Conservation (phyloP, 2,329 filamentous ascomycete genomes). For the Venturia carpophila region DNA sequence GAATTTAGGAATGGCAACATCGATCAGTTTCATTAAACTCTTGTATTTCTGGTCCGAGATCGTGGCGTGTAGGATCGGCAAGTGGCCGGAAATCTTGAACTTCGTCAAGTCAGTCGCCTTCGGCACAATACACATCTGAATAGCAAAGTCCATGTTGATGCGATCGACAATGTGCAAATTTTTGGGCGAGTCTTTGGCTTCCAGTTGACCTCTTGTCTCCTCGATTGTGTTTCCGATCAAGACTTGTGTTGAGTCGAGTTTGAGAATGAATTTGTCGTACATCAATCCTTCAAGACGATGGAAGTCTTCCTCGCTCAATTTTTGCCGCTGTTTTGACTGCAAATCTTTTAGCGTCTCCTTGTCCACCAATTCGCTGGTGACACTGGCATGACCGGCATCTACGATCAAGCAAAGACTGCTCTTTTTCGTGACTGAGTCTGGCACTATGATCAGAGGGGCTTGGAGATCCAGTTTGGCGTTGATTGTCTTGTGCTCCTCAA, state of each 20-base stretch:
- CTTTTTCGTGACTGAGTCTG: slow-evolving; percentile 77
- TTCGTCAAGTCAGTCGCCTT: slow-evolving; percentile 91
- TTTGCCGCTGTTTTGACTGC: slow-evolving; percentile 79
- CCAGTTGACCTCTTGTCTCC: slow-evolving; percentile 75
- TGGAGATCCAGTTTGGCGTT: slow-evolving; percentile 94
- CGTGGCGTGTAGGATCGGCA: slow-evolving; percentile 85
- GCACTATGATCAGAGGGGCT: slow-evolving; percentile 91
- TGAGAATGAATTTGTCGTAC: slow-evolving; percentile 95
- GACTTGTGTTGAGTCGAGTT: slow-evolving; percentile 88
- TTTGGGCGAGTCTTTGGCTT: slow-evolving; percentile 56
- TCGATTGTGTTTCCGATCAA: slow-evolving; percentile 91
- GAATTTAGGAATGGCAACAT: slow-evolving; percentile 87
- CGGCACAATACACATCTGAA: slow-evolving; percentile 95
- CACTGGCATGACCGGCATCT: slow-evolving; percentile 90
- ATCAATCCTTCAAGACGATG: slow-evolving; percentile 82
- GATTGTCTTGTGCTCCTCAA: slow-evolving; percentile 96
- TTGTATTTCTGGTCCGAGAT: slow-evolving; percentile 97
- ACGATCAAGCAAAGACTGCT: slow-evolving; percentile 84
- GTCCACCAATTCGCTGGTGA: slow-evolving; percentile 89
- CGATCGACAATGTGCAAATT: slow-evolving; percentile 87
- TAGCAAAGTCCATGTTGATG: slow-evolving; percentile 93
- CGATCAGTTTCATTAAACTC: slow-evolving; percentile 88
- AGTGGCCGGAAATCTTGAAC: slow-evolving; percentile 79
- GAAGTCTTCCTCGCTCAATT: slow-evolving; percentile 84
- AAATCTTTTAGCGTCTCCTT: slow-evolving; percentile 83